A percentile compares a stretch with the other conserved stretches of the same genome.
These are phyloP conservation scores for Musa schizocarpa DNA, from an alignment of 176 grass and related monocot genomes.

Conservation along the genomic window DNA sequence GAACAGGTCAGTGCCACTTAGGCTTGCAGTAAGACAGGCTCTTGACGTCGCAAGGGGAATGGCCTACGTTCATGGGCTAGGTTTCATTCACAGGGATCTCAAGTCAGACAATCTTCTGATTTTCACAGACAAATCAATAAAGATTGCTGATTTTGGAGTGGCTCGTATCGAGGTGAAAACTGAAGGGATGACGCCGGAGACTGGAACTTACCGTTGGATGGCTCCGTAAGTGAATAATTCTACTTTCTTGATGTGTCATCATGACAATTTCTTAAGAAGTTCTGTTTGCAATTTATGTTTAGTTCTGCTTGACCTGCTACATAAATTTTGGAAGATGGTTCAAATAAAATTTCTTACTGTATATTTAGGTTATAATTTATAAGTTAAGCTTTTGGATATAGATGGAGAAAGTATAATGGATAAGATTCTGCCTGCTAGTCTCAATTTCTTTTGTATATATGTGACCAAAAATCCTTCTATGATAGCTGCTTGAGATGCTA, in stretches of 20 bases:
- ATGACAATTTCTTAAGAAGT: neutral
- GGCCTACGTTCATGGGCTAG: slow-evolving; percentile 87
- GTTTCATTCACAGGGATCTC: slow-evolving; percentile 94
- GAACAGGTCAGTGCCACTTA: slow-evolving; percentile 74
- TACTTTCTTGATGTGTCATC: neutral
- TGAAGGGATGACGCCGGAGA: slow-evolving; percentile 98
- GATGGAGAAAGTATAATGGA: too few species aligned
- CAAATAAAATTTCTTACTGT: neutral
- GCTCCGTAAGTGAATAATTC: slow-evolving; percentile 65
- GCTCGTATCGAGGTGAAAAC: slow-evolving; percentile 90
- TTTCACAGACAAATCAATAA: slow-evolving; percentile 80
- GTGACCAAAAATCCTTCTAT: too few species aligned
- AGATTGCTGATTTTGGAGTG: slow-evolving; percentile 98
- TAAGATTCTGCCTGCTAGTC: too few species aligned
- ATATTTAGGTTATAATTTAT: neutral
- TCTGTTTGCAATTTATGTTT: neutral
- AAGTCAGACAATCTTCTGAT: slow-evolving; percentile 96
- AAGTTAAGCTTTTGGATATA: too few species aligned
- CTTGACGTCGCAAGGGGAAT: slow-evolving; percentile 88
- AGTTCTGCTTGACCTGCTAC: slow-evolving; percentile 1
- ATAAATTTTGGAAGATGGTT: neutral
- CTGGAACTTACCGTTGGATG: slow-evolving; percentile 99
- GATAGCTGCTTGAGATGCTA: too few species aligned
- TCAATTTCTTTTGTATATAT: too few species aligned
- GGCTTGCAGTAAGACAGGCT: slow-evolving; percentile 83